A percentile compares a stretch with the other conserved stretches of the same genome.
Evolutionary conservation across 345 rosid species (phyloP).

Genomic region (Boechera stricta): DNA sequence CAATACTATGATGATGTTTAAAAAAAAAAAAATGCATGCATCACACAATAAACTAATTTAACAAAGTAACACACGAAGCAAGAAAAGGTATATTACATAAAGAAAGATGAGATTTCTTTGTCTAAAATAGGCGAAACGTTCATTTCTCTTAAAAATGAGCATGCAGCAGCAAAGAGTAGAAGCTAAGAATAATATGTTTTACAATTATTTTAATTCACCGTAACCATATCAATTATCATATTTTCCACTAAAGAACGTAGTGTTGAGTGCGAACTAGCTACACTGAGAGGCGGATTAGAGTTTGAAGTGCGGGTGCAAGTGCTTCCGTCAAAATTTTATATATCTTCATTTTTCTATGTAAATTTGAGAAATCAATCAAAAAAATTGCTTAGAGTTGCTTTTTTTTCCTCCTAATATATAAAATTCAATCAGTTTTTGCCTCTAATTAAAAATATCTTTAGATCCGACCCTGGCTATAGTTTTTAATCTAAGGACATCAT

Average conservation of each 20-base stretch:
- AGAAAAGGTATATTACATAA: neutral
- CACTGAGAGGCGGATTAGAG: neutral
- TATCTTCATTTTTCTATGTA: too few species aligned
- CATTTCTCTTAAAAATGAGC: slow-evolving; percentile 49
- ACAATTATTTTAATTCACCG: slow-evolving; percentile 10
- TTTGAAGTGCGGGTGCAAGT: too few species aligned
- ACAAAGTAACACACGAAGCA: slow-evolving; percentile 1
- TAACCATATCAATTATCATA: neutral
- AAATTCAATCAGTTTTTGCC: too few species aligned
- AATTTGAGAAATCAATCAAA: too few species aligned
- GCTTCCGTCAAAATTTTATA: too few species aligned
- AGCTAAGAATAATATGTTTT: slow-evolving; percentile 61
- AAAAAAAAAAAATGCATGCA: neutral
- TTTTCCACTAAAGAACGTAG: slow-evolving; percentile 1
- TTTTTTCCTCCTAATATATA: too few species aligned
- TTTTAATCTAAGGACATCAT: slow-evolving; percentile 4
- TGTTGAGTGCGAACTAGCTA: slow-evolving; percentile 5
- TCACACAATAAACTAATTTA: neutral
- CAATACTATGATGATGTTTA: neutral
- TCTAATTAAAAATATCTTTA: too few species aligned
- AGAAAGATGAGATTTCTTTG: slow-evolving; percentile 73
- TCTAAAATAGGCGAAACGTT: slow-evolving; percentile 72
- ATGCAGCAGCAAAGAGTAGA: slow-evolving; percentile 60
- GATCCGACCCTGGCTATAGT: neutral
- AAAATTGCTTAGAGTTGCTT: too few species aligned